Percentiles rank a stretch among this genome's conserved stretches.
phyloP scores from a whole-genome alignment of 1,284 basidiomycete genomes.

The Amylostereum chailletii region DNA sequence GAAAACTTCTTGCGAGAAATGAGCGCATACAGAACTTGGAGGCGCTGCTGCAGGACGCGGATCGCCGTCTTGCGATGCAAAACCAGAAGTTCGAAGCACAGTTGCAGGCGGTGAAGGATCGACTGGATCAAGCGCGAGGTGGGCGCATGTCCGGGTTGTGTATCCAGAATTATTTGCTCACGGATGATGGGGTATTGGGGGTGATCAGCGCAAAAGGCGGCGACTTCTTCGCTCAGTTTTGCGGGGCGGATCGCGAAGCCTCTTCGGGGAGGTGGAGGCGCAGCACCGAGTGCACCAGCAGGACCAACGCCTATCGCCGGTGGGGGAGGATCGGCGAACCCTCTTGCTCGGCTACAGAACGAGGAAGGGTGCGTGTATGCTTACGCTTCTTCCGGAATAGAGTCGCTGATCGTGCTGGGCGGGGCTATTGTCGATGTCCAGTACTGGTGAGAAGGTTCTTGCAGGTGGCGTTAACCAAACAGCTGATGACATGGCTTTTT shows the following conservation, averaged over 20 bases:
- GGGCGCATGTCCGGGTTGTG: constrained; percentile 20
- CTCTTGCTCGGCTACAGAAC: constrained; percentile 64
- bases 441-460: constrained; percentile 29
- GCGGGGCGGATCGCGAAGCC: constrained; percentile 91
- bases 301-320: constrained; percentile 36
- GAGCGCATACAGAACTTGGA: constrained; percentile 97
- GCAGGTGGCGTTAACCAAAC: neutral
- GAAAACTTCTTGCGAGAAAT: constrained; percentile 91
- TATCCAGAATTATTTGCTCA: constrained; percentile 9
- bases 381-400: constrained; percentile 21
- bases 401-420: constrained; percentile 12
- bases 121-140: constrained; percentile 90
- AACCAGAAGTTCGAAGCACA: constrained; percentile 96
- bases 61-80: constrained; percentile 83
- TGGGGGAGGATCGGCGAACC: constrained; percentile 42
- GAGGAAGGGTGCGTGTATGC: constrained; percentile 65
- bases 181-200: constrained; percentile 5
- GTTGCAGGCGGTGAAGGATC: constrained; percentile 84
- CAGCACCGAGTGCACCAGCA: constrained; percentile 28
- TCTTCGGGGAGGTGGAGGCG: constrained; percentile 83
- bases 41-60: constrained; percentile 85
- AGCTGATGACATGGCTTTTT: constrained; percentile 4
- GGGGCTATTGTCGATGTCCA: constrained; percentile 16
- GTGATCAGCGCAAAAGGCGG: constrained; percentile 67
- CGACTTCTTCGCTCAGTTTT: constrained; percentile 70